phyloP scores from a whole-genome alignment of 2,329 filamentous ascomycete species.

The Monilinia fructicola region DNA sequence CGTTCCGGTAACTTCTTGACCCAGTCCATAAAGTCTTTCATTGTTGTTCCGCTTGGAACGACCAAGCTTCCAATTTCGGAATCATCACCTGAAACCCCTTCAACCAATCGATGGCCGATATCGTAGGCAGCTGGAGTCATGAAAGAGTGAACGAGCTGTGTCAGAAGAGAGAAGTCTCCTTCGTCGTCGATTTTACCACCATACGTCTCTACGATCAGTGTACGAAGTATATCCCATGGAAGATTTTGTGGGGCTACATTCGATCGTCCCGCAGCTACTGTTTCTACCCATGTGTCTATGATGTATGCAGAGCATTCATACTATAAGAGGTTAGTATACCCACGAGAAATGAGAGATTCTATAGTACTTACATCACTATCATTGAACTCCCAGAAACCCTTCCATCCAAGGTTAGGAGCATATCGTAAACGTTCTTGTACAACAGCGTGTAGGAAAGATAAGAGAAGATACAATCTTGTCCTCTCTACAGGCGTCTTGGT shows the following conservation, averaged over 20 bases:
- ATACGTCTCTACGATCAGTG: conserved; percentile 89
- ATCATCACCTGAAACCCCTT: conserved; percentile 48
- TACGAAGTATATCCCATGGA: conserved; percentile 94
- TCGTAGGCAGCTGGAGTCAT: conserved; percentile 90
- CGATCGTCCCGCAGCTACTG: conserved; percentile 76
- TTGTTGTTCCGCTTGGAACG: conserved; percentile 76
- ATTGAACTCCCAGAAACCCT: conserved; percentile 99
- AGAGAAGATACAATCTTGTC: conserved; percentile 80
- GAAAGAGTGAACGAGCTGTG: conserved; percentile 70
- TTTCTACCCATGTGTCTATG: conserved; percentile 91
- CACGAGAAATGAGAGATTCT: conserved; percentile 48
- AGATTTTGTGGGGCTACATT: conserved; percentile 93
- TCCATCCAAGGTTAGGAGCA: conserved; percentile 92
- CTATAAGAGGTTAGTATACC: conserved; percentile 58
- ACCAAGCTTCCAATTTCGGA: conserved; percentile 61
- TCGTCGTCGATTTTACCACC: conserved; percentile 96
- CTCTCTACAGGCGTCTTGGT: conserved; percentile 86
- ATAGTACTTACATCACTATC: conserved; percentile 86
- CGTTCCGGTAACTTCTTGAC: conserved; percentile 89
- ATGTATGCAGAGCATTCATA: conserved; percentile 98
- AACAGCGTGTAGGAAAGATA: conserved; percentile 94
- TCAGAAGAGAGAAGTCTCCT: conserved; percentile 74
- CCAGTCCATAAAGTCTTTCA: conserved; percentile 88
- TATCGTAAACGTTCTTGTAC: conserved; percentile 94
- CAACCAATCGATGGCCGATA: conserved; percentile 84